Percentiles rank a stretch among this genome's conserved stretches.
Evolutionary conservation across 352 stramenopile species (phyloP).

Genomic region (Phytopythium mirpurense): DNA sequence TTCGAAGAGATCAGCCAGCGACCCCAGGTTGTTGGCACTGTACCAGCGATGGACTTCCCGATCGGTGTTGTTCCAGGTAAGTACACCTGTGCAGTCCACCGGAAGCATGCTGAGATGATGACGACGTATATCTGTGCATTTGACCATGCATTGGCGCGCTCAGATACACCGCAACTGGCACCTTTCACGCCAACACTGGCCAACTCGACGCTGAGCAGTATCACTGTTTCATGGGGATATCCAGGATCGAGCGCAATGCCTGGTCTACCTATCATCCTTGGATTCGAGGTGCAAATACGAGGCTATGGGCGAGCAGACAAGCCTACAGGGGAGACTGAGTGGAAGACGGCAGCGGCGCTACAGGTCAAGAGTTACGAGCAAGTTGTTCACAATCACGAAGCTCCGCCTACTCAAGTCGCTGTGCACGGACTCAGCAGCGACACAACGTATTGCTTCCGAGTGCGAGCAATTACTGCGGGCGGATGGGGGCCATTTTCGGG

Average conservation of each 20-base stretch:
- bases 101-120: not conserved
- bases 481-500: slow-evolving; percentile 68
- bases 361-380: slow-evolving; percentile 54
- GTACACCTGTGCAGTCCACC: not conserved
- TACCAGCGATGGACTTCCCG: slow-evolving; percentile 27
- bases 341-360: slow-evolving; percentile 49
- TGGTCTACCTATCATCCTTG: slow-evolving; percentile 44
- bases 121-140: not conserved
- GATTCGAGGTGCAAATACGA: slow-evolving; percentile 54
- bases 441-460: slow-evolving; percentile 51
- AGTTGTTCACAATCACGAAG: slow-evolving; percentile 19
- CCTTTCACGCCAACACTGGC: slow-evolving; percentile 27
- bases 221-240: slow-evolving; percentile 39
- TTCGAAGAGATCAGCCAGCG: slow-evolving; percentile 61
- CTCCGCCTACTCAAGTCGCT: slow-evolving; percentile 23
- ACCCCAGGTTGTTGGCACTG: slow-evolving; percentile 25
- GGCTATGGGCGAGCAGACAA: slow-evolving; percentile 41
- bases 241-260: slow-evolving; percentile 1
- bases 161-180: slow-evolving; percentile 7
- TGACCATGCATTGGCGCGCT: not conserved
- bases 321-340: slow-evolving; percentile 17
- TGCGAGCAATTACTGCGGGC: slow-evolving; percentile 44
- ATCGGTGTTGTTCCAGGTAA: slow-evolving; percentile 36
- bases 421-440: slow-evolving; percentile 37
- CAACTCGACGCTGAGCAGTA: slow-evolving; percentile 34